Evolutionary conservation across 2,329 filamentous ascomycete genomes (phyloP).

Genomic region (Bipolaris victoriae): DNA sequence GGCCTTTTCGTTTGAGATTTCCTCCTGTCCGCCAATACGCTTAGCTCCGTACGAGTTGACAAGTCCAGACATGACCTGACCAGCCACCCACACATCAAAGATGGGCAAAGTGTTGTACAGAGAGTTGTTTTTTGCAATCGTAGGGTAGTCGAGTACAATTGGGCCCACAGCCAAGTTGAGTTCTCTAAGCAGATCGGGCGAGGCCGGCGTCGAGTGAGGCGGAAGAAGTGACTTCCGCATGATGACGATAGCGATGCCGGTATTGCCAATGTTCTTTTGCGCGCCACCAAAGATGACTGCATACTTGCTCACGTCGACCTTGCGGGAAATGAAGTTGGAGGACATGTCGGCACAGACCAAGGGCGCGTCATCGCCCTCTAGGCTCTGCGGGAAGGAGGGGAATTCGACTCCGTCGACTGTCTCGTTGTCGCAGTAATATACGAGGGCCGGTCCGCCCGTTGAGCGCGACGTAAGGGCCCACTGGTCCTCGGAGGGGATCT

Average conservation of each 20-base stretch:
- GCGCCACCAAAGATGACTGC: conserved; percentile 87
- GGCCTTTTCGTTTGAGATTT: conserved; percentile 75
- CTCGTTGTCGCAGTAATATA: conserved; percentile 94
- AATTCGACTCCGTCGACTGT: conserved; percentile 95
- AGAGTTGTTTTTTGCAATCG: conserved; percentile 88
- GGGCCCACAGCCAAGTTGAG: conserved; percentile 80
- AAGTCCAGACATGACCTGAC: conserved; percentile 82
- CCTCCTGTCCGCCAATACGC: conserved; percentile 79
- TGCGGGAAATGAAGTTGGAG: conserved; percentile 87
- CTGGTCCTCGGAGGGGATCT: conserved; percentile 75
- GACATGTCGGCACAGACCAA: conserved; percentile 92
- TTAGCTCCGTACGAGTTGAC: conserved; percentile 66
- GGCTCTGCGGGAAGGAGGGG: conserved; percentile 69
- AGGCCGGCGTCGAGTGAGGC: conserved; percentile 63
- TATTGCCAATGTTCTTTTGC: conserved; percentile 89
- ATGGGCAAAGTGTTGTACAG: conserved; percentile 96
- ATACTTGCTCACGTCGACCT: conserved; percentile 78
- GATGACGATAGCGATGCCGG: conserved; percentile 85
- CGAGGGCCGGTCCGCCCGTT: conserved; percentile 64
- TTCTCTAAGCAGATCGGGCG: conserved; percentile 71
- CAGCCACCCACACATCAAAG: conserved; percentile 90
- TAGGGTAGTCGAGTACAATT: conserved; percentile 81
- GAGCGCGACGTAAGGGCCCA: conserved; percentile 74
- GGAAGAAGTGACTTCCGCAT: conserved; percentile 81
- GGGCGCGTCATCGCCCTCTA: conserved; percentile 68